Evolutionary conservation across 1,284 basidiomycete genomes (phyloP).

Genomic region (Xerocomus minutiporus): DNA sequence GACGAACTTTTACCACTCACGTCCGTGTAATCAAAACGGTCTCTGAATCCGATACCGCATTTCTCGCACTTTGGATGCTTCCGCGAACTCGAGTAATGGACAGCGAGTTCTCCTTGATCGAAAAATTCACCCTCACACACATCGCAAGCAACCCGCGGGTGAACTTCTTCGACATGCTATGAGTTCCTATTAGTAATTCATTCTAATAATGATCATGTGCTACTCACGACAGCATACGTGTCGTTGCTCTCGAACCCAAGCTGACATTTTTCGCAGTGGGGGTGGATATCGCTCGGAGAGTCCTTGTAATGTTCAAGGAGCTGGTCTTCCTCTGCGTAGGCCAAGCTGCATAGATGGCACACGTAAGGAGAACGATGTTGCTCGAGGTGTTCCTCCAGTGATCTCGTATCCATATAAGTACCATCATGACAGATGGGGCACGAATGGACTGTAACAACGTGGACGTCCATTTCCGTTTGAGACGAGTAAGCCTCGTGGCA

Average conservation of each 20-base stretch:
- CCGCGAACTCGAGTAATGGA: constrained; percentile 26
- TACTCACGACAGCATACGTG: constrained; percentile 21
- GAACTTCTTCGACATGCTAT: constrained; percentile 25
- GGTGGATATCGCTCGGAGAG: constrained; percentile 24
- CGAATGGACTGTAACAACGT: constrained; percentile 31
- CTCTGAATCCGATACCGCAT: constrained; percentile 28
- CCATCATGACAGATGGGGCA: constrained; percentile 33
- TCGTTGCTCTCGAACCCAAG: constrained; percentile 21
- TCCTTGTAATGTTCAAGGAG: constrained; percentile 30
- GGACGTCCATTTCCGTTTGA: constrained; percentile 29
- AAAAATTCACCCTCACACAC: constrained; percentile 24
- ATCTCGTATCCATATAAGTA: constrained; percentile 23
- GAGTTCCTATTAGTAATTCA: constrained; percentile 2
- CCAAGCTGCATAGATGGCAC: constrained; percentile 23
- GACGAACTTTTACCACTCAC: constrained; percentile 18
- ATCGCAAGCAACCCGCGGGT: constrained; percentile 28
- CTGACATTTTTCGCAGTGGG: constrained; percentile 25
- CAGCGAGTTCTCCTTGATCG: constrained; percentile 21
- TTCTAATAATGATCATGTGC: background rate
- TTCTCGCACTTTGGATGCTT: constrained; percentile 28
- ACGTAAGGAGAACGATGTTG: constrained; percentile 27
- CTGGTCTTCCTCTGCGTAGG: constrained; percentile 24
- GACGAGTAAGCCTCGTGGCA: constrained; percentile 24
- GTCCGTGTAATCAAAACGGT: constrained; percentile 28
- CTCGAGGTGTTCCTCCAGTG: constrained; percentile 29